Evolutionary conservation across 345 rosid genomes (phyloP).

Genomic region (Citrus cavaleriei): DNA sequence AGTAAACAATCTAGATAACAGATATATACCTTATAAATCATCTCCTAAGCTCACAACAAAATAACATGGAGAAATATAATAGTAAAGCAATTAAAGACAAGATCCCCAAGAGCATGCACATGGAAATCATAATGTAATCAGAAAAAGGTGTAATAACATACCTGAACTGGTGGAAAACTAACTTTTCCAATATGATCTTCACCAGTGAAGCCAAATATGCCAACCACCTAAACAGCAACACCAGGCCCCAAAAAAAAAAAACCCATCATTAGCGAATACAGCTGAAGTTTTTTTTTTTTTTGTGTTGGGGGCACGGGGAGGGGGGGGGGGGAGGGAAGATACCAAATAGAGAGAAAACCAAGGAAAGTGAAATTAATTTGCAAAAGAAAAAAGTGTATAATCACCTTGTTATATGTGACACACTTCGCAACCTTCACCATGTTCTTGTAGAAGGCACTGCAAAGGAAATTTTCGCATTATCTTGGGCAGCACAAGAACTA

Average conservation of each 20-base stretch:
- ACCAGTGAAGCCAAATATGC: slow-evolving; percentile 88
- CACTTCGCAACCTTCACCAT: slow-evolving; percentile 87
- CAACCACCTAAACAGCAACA: slow-evolving; percentile 49
- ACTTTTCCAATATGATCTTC: slow-evolving; percentile 96
- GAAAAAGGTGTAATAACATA: slow-evolving; percentile 20
- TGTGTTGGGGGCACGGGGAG: too few species aligned
- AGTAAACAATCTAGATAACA: neutral
- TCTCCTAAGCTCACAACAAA: neutral
- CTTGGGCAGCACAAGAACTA: neutral
- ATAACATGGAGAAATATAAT: neutral
- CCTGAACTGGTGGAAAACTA: slow-evolving; percentile 95
- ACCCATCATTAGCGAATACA: neutral
- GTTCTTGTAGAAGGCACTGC: slow-evolving; percentile 83
- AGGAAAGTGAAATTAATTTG: neutral
- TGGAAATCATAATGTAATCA: neutral
- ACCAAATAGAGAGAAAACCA: slow-evolving; percentile 2
- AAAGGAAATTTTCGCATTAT: slow-evolving; percentile 9
- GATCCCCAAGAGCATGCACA: neutral
- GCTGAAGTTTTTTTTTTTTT: neutral
- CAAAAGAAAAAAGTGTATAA: neutral
- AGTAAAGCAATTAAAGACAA: neutral
- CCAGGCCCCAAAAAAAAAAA: neutral
- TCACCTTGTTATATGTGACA: slow-evolving; percentile 83
- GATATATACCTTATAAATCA: neutral
- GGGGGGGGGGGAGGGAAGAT: too few species aligned